phyloP scores from a whole-genome alignment of 148 eudicot genomes.

The Rhododendron ovatum region DNA sequence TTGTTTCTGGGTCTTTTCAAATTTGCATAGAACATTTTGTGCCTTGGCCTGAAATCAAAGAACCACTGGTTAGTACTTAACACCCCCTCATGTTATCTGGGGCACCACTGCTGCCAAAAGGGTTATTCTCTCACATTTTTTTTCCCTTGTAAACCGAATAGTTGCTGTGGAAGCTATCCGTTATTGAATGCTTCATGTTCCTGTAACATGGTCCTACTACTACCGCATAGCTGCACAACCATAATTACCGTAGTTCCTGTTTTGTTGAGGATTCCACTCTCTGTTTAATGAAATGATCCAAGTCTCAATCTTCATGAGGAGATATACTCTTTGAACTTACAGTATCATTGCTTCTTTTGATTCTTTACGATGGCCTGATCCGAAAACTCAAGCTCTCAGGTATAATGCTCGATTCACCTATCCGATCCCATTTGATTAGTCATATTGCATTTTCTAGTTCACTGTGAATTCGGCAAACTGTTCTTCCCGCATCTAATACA shows the following conservation, averaged over 20 bases:
- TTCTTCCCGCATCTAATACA: not conserved
- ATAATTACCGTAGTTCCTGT: not conserved
- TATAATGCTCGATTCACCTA: not conserved
- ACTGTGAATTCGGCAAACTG: not conserved
- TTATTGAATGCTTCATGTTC: not conserved
- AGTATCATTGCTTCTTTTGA: not conserved
- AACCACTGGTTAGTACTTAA: constrained; percentile 11
- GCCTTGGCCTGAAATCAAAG: constrained; percentile 31
- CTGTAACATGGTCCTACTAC: not conserved
- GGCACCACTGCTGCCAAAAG: not conserved
- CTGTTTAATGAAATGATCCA: not conserved
- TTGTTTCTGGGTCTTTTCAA: constrained; percentile 11
- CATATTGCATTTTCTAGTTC: not conserved
- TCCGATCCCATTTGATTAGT: not conserved
- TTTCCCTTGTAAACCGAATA: not conserved
- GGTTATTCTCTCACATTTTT: not conserved
- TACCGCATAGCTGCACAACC: not conserved
- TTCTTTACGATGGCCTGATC: not conserved
- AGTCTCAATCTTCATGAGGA: not conserved
- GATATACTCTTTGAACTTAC: not conserved
- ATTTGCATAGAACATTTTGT: constrained; percentile 7
- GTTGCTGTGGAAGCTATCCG: not conserved
- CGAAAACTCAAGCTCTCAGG: not conserved
- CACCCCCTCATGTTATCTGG: not conserved
- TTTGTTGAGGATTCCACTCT: not conserved